These are phyloP conservation scores for Leishmania aethiopica DNA, from an alignment of 208 protist genomes.

Conservation along the genomic window DNA sequence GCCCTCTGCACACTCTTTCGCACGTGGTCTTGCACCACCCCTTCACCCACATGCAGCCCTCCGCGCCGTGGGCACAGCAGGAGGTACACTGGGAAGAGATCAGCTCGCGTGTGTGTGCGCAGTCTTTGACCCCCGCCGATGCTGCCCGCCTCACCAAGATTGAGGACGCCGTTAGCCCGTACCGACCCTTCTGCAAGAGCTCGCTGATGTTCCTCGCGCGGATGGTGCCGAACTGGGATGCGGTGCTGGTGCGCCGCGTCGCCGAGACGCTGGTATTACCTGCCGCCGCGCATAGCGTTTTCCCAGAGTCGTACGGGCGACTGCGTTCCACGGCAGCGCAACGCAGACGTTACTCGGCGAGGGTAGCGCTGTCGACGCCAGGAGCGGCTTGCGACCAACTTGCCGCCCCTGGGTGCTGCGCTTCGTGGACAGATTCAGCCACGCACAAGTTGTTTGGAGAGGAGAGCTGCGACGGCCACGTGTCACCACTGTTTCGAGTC, in stretches of 20 bases:
- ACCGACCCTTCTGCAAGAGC: constrained; percentile 44
- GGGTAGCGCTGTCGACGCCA: background rate
- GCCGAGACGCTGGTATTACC: constrained; percentile 67
- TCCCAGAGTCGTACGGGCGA: constrained; percentile 36
- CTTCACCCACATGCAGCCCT: constrained; percentile 51
- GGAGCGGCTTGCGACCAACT: background rate
- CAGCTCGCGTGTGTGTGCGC: background rate
- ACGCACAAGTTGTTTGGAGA: constrained; percentile 29
- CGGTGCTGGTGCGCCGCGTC: constrained; percentile 52
- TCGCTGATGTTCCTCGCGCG: constrained; percentile 55
- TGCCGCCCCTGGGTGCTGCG: background rate
- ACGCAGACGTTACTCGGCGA: background rate
- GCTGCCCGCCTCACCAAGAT: constrained; percentile 33
- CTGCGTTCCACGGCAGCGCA: constrained; percentile 2
- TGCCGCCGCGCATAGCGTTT: constrained; percentile 54
- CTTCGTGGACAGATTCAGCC: constrained; percentile 32
- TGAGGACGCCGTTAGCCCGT: constrained; percentile 39
- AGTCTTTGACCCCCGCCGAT: constrained; percentile 25
- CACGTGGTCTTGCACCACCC: constrained; percentile 59
- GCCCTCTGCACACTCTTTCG: constrained; percentile 51
- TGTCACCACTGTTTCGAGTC: constrained; percentile 28
- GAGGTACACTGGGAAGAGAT: constrained; percentile 31
- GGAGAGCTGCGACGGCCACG: background rate
- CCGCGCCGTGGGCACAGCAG: constrained; percentile 40
- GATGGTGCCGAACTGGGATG: constrained; percentile 60